These are phyloP conservation scores for Globisporangium radiosum DNA, from an alignment of 352 stramenopile species.

Conservation along the genomic window DNA sequence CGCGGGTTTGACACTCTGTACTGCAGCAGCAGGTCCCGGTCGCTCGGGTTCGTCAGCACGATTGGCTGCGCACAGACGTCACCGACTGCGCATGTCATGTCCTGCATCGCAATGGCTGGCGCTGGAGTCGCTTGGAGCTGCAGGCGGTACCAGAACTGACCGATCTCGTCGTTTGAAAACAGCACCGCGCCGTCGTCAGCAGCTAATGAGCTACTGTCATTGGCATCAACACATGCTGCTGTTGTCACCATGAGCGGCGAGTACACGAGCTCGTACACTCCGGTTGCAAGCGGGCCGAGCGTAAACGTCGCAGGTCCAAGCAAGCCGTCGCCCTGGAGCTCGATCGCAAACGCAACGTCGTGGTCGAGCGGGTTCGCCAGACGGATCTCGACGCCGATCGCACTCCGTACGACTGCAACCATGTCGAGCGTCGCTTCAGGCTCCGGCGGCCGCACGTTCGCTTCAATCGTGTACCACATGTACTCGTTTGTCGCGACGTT, in stretches of 20 bases:
- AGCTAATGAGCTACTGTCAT: neutral
- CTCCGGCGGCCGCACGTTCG: constrained; percentile 63
- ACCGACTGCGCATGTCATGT: constrained; percentile 84
- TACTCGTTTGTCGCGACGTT: constrained; percentile 73
- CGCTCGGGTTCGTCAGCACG: constrained; percentile 87
- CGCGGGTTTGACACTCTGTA: constrained; percentile 65
- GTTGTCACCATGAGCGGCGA: constrained; percentile 70
- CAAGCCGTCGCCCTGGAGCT: constrained; percentile 80
- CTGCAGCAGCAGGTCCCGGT: constrained; percentile 67
- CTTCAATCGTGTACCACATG: constrained; percentile 93
- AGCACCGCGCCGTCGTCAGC: constrained; percentile 70
- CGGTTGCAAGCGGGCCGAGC: constrained; percentile 56
- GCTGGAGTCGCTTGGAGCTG: constrained; percentile 62
- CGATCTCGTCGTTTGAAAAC: constrained; percentile 87
- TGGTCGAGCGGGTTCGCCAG: constrained; percentile 86
- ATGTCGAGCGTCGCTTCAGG: constrained; percentile 85
- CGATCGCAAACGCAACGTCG: constrained; percentile 80
- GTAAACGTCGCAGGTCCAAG: constrained; percentile 71
- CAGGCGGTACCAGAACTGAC: constrained; percentile 93
- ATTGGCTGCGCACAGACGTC: constrained; percentile 69
- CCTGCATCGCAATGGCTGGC: constrained; percentile 35
- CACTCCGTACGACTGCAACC: constrained; percentile 66
- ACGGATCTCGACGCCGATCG: constrained; percentile 86
- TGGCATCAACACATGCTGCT: neutral
- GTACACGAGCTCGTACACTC: constrained; percentile 90